phyloP scores from a whole-genome alignment of 257 asterid genomes.

The Craterostigma plantagineum region DNA sequence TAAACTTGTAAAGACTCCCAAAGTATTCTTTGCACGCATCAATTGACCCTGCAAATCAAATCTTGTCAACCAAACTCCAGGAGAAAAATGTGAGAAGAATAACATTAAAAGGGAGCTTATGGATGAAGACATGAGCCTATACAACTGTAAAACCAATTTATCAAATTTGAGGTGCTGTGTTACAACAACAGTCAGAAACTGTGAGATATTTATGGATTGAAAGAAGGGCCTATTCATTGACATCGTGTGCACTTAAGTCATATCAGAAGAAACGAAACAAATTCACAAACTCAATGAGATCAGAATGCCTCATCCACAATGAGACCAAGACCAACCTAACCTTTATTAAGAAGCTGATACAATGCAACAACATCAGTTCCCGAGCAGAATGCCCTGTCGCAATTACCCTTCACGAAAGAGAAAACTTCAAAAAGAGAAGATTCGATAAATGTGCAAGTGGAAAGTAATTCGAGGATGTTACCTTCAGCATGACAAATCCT shows the following conservation, averaged over 20 bases:
- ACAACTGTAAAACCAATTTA: too few relatives aligned
- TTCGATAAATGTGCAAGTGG: not conserved
- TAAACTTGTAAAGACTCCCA: constrained; percentile 63
- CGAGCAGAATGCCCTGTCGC: constrained; percentile 65
- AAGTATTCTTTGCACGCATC: constrained; percentile 64
- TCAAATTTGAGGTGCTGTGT: too few relatives aligned
- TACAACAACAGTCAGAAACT: too few relatives aligned
- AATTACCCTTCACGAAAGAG: constrained; percentile 50
- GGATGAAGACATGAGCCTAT: too few relatives aligned
- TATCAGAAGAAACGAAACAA: too few relatives aligned
- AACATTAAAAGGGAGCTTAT: not conserved
- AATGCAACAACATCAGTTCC: constrained; percentile 62
- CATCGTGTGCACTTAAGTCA: too few relatives aligned
- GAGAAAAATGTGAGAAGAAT: not conserved
- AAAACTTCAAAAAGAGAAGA: constrained; percentile 11
- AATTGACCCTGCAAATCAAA: constrained; percentile 50
- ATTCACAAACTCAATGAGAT: not conserved
- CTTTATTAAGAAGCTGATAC: constrained; percentile 55
- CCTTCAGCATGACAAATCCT: constrained; percentile 95
- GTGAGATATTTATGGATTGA: too few relatives aligned
- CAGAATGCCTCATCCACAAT: constrained; percentile 2
- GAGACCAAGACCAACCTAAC: constrained; percentile 18
- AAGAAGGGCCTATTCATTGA: too few relatives aligned
- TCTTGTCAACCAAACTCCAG: constrained; percentile 7
- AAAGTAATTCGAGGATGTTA: constrained; percentile 12